Evolutionary conservation across 2,329 filamentous ascomycete species (phyloP).

Genomic region (Paecilomyces niveus): DNA sequence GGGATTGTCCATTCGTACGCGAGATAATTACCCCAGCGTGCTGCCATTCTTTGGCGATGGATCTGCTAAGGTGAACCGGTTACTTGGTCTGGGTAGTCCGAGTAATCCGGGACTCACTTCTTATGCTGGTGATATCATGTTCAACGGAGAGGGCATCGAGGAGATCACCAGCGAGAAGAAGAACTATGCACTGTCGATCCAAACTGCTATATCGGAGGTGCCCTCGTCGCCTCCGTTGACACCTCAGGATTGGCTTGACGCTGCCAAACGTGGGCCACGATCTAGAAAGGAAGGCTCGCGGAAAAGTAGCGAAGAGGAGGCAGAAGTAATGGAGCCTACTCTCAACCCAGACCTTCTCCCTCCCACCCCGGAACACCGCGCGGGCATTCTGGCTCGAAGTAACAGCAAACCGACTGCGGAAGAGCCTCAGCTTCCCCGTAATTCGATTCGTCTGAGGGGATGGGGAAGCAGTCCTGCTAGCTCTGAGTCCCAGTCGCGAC

Average conservation of each 20-base stretch:
- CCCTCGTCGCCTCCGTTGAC: conserved; percentile 27
- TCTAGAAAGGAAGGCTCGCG: conserved; percentile 10
- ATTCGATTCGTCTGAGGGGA: conserved; percentile 20
- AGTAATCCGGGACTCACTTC: conserved; percentile 14
- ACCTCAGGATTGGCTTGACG: conserved; percentile 36
- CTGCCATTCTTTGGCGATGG: conserved; percentile 23
- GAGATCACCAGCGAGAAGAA: conserved; percentile 15
- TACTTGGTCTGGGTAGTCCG: conserved; percentile 18
- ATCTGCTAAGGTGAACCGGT: conserved; percentile 16
- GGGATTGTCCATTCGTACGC: conserved; percentile 11
- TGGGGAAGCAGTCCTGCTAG: conserved; percentile 13
- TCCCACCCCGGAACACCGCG: not conserved
- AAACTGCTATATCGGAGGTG: conserved; percentile 8
- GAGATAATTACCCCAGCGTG: conserved; percentile 21
- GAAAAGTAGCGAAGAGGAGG: not conserved
- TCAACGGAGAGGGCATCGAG: conserved; percentile 14
- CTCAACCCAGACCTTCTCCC: not conserved
- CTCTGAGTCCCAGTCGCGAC: conserved; percentile 17
- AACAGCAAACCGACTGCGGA: conserved; percentile 3
- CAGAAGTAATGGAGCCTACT: not conserved
- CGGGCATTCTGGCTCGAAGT: not conserved
- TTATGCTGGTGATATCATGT: conserved; percentile 14
- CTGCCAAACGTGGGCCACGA: conserved; percentile 22
- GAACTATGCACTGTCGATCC: conserved; percentile 13
- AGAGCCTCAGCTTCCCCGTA: conserved; percentile 17